Percentiles rank a stretch among this genome's conserved stretches.
Conservation (phyloP, 2,329 filamentous ascomycete genomes). For the Xylaria arbuscula region DNA sequence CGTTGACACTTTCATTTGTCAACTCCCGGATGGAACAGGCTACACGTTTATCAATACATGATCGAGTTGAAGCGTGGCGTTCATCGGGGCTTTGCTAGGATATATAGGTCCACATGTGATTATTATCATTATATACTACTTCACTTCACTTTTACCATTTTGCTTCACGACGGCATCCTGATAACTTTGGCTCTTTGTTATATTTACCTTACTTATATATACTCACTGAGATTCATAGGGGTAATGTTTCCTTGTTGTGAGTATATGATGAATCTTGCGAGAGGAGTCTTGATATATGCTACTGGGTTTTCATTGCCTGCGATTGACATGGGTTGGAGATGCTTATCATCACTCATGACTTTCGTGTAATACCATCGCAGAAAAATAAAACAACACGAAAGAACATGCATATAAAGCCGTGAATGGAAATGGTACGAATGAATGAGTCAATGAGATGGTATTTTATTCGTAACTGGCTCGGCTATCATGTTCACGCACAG, state of each 20-base stretch:
- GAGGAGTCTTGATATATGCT: background rate
- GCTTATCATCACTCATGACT: no score
- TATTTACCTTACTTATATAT: background rate
- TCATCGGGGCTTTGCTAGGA: constrained; percentile 24
- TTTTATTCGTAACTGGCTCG: constrained; percentile 17
- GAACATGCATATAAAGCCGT: background rate
- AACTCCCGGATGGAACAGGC: background rate
- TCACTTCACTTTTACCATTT: background rate
- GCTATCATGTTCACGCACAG: background rate
- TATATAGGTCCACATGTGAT: constrained; percentile 17
- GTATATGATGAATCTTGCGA: no score
- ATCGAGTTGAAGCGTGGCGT: constrained; percentile 32
- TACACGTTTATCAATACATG: constrained; percentile 11
- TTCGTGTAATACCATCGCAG: no score
- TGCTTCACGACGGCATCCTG: background rate
- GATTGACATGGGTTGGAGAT: constrained; percentile 3
- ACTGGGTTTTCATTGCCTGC: no score
- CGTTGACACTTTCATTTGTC: constrained; percentile 6
- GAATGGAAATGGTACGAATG: background rate
- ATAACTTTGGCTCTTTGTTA: background rate
- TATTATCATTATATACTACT: constrained; percentile 16
- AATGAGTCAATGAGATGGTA: constrained; percentile 5
- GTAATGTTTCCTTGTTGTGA: background rate
- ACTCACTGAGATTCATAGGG: background rate
- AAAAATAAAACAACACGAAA: no score